Evolutionary conservation across 225 moss, liverwort and hornwort genomes (phyloP), one percentile per base, ranked within the genome.

Genomic region (Marchantia polymorpha): DNA sequence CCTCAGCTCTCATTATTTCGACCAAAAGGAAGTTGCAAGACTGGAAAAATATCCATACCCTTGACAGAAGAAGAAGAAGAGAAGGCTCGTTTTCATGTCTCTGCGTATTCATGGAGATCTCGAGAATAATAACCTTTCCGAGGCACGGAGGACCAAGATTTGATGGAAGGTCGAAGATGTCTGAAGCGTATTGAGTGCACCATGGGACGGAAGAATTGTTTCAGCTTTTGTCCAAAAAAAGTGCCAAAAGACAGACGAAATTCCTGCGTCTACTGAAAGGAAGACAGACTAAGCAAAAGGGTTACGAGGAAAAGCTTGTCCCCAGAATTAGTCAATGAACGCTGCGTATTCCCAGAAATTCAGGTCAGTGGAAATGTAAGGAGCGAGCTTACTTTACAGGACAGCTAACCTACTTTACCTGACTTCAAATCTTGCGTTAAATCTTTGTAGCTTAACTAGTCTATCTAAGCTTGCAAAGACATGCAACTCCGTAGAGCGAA

Each of bases 351-450:
- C 19, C 29, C 17, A 23, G 26, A 65, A 30, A 31, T 39, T 39
- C 39, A 39, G 27, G 8, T 13, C 17, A 10, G 39, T 39, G 7
- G 47, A 27, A 39, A 31, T 69, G 17, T 7, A 47, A 69, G 39
- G 7, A 69, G 17, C 16, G 8, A 69, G 0, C n/a, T 61, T 23
- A 61, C 61, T 61, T 47, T 69, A 39, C 68, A 17, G 13, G 12
- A 16, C 46, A 39, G 68, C 10, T 69, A 25, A 69, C 68, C 39
- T 69, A 69, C 68, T 69, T 69, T 46, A 69, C 25, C 68, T 39
- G 46, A 39, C 68, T 47, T 69, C 19, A 69, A 69, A 69, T 19
- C 46, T 47, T 69, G 9, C 46, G 16, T 69, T 46, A 39, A 6
- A 46, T 69, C 39, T 65, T 29, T 11, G 25, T 65, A 27, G 27